A percentile compares a stretch with the other conserved stretches of the same genome.
Evolutionary conservation across 805 yeast species (phyloP).

Genomic region (Saccharomycopsis selenospora): DNA sequence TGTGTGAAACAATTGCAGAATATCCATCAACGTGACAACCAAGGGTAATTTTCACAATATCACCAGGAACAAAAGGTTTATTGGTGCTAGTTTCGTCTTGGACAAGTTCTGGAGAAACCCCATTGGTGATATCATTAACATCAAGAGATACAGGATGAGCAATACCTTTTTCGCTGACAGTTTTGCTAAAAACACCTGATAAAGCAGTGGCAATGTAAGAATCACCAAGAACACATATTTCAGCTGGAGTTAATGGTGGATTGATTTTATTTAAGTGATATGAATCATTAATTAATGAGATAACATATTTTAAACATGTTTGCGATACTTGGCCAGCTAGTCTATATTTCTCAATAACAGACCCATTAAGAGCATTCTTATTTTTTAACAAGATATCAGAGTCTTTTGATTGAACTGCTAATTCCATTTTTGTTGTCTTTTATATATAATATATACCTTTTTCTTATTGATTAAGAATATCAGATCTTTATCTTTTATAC

Average conservation of each 20-base stretch:
- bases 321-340: slow-evolving; percentile 86
- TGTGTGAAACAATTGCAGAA: slow-evolving; percentile 80
- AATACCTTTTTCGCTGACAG: slow-evolving; percentile 81
- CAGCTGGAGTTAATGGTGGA: slow-evolving; percentile 47
- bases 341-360: slow-evolving; percentile 73
- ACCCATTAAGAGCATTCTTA: slow-evolving; percentile 56
- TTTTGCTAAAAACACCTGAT: slow-evolving; percentile 50
- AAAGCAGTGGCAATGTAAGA: slow-evolving; percentile 58
- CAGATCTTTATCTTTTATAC: too few species aligned
- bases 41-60: slow-evolving; percentile 72
- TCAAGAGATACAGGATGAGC: slow-evolving; percentile 88
- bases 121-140: slow-evolving; percentile 67
- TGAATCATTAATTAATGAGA: slow-evolving; percentile 60
- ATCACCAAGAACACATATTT: slow-evolving; percentile 79
- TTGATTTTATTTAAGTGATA: slow-evolving; percentile 52
- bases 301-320: slow-evolving; percentile 64
- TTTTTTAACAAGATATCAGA: slow-evolving; percentile 64
- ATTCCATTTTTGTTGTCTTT: slow-evolving; percentile 52
- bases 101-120: slow-evolving; percentile 83
- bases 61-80: slow-evolving; percentile 56
- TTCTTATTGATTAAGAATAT: too few species aligned
- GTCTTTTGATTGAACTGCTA: slow-evolving; percentile 69
- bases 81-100: slow-evolving; percentile 34
- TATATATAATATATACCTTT: too few species aligned
- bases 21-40: slow-evolving; percentile 97